Evolutionary conservation across 2,329 filamentous ascomycete species (phyloP).

Genomic region (Cytospora paraplurivora): DNA sequence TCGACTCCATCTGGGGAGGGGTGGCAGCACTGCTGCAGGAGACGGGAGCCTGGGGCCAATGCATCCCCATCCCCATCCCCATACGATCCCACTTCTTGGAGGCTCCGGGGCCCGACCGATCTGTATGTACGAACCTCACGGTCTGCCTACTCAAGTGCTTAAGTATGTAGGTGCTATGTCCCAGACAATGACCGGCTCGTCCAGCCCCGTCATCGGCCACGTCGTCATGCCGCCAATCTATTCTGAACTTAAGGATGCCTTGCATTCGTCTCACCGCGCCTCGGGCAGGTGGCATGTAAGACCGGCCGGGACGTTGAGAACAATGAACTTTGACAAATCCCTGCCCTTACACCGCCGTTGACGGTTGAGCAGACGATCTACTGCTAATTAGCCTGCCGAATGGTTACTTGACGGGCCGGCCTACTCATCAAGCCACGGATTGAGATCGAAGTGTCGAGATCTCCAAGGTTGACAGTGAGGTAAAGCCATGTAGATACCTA

Average conservation of each 20-base stretch:
- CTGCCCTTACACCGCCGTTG: constrained; percentile 26
- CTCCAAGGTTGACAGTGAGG: neutral
- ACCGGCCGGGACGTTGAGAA: neutral
- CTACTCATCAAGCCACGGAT: constrained; percentile 14
- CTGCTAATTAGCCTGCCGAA: constrained; percentile 12
- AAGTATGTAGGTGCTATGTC: neutral
- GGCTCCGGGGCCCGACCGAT: neutral
- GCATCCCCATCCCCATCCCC: constrained; percentile 8
- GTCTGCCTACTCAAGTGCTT: neutral
- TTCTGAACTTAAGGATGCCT: neutral
- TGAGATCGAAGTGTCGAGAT: neutral
- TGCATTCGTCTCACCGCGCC: neutral
- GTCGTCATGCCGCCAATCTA: neutral
- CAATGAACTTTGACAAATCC: neutral
- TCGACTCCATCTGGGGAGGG: constrained; percentile 22
- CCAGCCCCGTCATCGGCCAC: constrained; percentile 2
- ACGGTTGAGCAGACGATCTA: constrained; percentile 25
- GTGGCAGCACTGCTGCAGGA: constrained; percentile 28
- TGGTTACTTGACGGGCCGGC: neutral
- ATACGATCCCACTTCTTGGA: neutral
- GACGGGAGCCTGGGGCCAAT: constrained; percentile 20
- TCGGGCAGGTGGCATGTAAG: neutral
- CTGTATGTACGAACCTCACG: neutral
- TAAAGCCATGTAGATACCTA: constrained; percentile 3
- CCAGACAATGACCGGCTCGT: neutral